phyloP scores from a whole-genome alignment of 306 rosid species.

The Glycine latifolia region DNA sequence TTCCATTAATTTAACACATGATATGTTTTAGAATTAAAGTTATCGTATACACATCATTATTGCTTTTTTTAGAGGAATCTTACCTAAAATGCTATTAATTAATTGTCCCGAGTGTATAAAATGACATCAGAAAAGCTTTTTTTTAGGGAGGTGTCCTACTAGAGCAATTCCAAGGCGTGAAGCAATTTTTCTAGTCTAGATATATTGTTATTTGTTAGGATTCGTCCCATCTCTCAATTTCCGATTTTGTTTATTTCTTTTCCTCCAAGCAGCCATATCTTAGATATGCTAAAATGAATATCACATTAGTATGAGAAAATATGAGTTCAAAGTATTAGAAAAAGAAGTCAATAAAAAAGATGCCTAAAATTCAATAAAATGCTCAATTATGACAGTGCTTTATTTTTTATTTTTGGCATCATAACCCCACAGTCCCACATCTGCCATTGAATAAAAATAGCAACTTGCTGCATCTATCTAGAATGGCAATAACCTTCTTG shows the following conservation, averaged over 20 bases:
- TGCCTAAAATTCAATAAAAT: too few species aligned
- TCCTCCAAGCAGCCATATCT: too few species aligned
- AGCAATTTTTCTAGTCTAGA: constrained; percentile 21
- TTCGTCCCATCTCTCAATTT: constrained; percentile 1
- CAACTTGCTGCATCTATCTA: not conserved
- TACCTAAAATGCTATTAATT: not conserved
- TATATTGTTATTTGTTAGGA: constrained; percentile 5
- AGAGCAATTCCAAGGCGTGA: not conserved
- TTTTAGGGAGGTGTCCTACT: not conserved
- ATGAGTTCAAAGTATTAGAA: too few species aligned
- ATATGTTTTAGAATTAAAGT: not conserved
- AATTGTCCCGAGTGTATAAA: not conserved
- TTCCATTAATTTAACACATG: not conserved
- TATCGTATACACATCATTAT: not conserved
- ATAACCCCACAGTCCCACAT: too few species aligned
- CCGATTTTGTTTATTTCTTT: too few species aligned
- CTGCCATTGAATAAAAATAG: too few species aligned
- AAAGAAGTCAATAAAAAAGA: too few species aligned
- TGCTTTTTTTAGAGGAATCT: not conserved
- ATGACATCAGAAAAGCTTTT: not conserved
- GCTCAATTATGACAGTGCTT: too few species aligned
- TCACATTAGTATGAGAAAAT: too few species aligned
- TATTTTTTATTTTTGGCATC: too few species aligned
- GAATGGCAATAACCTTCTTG: not conserved
- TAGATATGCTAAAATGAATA: too few species aligned